These are phyloP conservation scores for Epichloe bromicola DNA, from an alignment of 2,329 filamentous ascomycete species.

Conservation along the genomic window DNA sequence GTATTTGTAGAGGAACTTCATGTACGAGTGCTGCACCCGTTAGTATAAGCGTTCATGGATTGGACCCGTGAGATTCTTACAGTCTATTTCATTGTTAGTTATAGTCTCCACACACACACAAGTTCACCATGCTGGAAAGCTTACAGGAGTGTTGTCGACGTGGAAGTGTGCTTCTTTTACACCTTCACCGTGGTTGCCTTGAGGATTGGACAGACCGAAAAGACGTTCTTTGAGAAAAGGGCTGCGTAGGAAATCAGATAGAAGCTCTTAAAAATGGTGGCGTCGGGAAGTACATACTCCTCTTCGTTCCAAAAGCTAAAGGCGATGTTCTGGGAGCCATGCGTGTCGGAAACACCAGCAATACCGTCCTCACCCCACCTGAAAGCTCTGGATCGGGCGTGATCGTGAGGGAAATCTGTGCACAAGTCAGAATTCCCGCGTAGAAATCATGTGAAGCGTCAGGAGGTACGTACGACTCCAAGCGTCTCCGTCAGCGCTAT, in stretches of 20 bases:
- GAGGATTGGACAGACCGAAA: constrained; percentile 88
- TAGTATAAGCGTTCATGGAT: not conserved
- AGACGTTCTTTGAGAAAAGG: constrained; percentile 89
- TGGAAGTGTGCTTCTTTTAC: constrained; percentile 96
- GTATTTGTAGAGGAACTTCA: constrained; percentile 98
- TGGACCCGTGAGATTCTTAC: constrained; percentile 19
- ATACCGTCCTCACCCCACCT: constrained; percentile 97
- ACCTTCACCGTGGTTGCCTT: constrained; percentile 94
- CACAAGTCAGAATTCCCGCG: constrained; percentile 2
- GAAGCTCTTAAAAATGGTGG: no score
- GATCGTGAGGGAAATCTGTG: constrained; percentile 83
- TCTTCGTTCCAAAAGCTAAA: constrained; percentile 98
- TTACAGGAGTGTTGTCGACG: constrained; percentile 75
- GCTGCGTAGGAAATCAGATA: constrained; percentile 30
- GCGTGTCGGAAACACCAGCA: constrained; percentile 82
- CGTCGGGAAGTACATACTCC: constrained; percentile 44
- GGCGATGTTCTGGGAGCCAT: constrained; percentile 81
- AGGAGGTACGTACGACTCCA: constrained; percentile 67
- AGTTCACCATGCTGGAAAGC: constrained; percentile 10
- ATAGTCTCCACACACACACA: not conserved
- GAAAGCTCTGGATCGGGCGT: constrained; percentile 77
- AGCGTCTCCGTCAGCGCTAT: constrained; percentile 77
- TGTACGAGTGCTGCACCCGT: constrained; percentile 70
- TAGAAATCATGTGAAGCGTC: constrained; percentile 2
- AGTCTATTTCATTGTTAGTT: constrained; percentile 25